Evolutionary conservation across 2,329 filamentous ascomycete genomes (phyloP), one percentile per base, ranked within the genome.

Genomic region (Neonectria sp.): DNA sequence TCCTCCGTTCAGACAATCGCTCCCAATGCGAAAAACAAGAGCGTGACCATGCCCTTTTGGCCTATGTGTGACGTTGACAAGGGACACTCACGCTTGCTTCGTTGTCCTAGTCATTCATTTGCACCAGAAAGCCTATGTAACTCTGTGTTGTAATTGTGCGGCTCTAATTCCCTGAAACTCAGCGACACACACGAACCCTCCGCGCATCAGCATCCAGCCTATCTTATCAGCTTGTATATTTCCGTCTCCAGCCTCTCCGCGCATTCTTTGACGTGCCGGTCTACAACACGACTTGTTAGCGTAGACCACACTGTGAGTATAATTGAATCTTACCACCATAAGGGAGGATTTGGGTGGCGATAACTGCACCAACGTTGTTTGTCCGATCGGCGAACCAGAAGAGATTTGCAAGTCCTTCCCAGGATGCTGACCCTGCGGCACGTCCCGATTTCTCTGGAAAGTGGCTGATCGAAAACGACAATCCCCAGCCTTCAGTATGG

Each of bases 301-400:
- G 15, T 5, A 45, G 17, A n/a, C 40, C 40, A n/a, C 31, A 21
- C 40, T 25, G 6, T 31, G 45, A 9, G 5, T 8, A 25, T 8
- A 4, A 25, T 3, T 17, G 43, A 2, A 51, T 21, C 65, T 35
- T 52, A 63, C 65, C 65, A 15, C 65, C 65, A 21, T 67, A 67
- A 21, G 65, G 65, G 15, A 67, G 48, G 15, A 63, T 67, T 29
- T 67, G 65, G 17, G 12, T 55, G 1, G 59, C 65, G 7, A 67
- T 67, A 2, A 67, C 49, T 1, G 45, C 35, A 5, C 60, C 65
- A 17, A 68, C 13, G 5, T 57, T 56, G 27, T 60, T 68, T 8
- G 33, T 55, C 6, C 65, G 61, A 43, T 68, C 65, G 1, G 61
- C 65, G 33, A 68, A 68, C 65, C 65, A 68, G 11, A 60, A 68